phyloP scores from a whole-genome alignment of 495 filamentous ascomycete genomes.

The Hapsidospora chrysogenum region DNA sequence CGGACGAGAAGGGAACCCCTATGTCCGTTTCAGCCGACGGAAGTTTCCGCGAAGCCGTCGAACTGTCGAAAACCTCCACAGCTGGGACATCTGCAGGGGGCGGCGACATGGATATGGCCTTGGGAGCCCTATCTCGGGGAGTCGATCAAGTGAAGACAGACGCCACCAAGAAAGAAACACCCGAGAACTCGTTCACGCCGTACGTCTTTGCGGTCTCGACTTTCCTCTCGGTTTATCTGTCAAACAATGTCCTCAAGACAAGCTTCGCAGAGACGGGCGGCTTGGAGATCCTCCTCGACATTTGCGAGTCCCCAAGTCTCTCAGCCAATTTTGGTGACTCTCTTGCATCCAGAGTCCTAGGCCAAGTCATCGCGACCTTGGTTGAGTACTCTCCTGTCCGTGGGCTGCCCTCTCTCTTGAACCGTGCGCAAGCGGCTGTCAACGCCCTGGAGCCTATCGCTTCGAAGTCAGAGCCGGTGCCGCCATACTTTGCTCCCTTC shows the following conservation, averaged over 20 bases:
- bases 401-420: constrained; percentile 62
- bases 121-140: too few species aligned
- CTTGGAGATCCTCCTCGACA: constrained; percentile 69
- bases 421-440: constrained; percentile 50
- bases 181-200: constrained; percentile 21
- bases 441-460: constrained; percentile 51
- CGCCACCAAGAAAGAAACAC: constrained; percentile 10
- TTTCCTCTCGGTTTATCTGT: constrained; percentile 65
- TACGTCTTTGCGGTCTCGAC: constrained; percentile 59
- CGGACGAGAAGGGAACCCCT: too few species aligned
- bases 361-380: constrained; percentile 58
- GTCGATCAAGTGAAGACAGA: constrained; percentile 20
- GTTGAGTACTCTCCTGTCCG: constrained; percentile 72
- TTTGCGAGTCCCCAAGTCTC: constrained; percentile 63
- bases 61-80: neutral
- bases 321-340: constrained; percentile 57
- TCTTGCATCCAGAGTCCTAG: constrained; percentile 44
- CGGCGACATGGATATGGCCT: neutral
- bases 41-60: constrained; percentile 32
- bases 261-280: constrained; percentile 65
- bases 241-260: constrained; percentile 56
- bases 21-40: too few species aligned
- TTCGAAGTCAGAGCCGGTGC: constrained; percentile 11
- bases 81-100: neutral
- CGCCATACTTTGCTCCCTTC: constrained; percentile 46